Base-by-base conservation (phyloP, 192 early-diverging fungal species). In the Backusella macrospora region DNA sequence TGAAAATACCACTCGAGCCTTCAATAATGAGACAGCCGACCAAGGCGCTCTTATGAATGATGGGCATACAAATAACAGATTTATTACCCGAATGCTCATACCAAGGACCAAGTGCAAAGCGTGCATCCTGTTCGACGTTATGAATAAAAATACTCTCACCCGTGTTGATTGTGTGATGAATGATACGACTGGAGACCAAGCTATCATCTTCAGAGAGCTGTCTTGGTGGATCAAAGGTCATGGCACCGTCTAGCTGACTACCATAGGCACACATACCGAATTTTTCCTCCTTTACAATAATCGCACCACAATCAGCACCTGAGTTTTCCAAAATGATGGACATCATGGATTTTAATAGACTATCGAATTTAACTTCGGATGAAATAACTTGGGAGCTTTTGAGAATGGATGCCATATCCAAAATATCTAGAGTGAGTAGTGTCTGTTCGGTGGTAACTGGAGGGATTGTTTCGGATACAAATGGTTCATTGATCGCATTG, bases 21-120 rank as follows among this genome's bases (percentile, higher is more conserved):
- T 86, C 84, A 68, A 86, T 76, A 48, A 83, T 82, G 23, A 86
- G 59, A 8, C 83, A 81, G 1, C 84, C 84, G 3, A 76, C 84
- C 1, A 86, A 42, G 2, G 76, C 72, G 0, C 75, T 62, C 70
- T 84, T 86, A 77, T 86, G 84, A 39, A 83, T 52, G 38, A 86
- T 83, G 1, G 84, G 84, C 44, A 81, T 71, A 48, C 84, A 86
- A 14, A 86, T 78, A 6, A 86, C 80, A 2, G 84, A 82, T 71
- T 77, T 83, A 29, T 74, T 73, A 16, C 81, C 84, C 0, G 70
- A 69, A 12, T 79, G 68, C 23, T 79, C 73, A 45, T 72, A 79
- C 78, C 78, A 79, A 5, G 78, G 66, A 29, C 78, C 78, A 5
- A 75, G 59, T 14, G 78, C 70, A 48, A 79, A 79, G 13, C 78